These are phyloP conservation scores for Artemisia annua DNA, from an alignment of 129 eudicot species.

Conservation along the genomic window DNA sequence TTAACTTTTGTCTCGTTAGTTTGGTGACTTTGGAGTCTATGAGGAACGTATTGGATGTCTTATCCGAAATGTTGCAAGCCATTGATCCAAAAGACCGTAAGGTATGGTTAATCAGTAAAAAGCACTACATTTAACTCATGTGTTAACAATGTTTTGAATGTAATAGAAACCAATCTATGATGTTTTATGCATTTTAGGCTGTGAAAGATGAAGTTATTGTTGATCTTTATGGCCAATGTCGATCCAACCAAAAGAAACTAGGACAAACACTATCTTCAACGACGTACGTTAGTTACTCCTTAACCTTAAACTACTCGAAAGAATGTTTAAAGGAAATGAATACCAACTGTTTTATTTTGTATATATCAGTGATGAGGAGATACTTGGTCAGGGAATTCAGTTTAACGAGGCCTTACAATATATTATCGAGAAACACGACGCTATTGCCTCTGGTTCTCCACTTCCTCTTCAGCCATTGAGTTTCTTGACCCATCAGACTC, in stretches of 20 bases:
- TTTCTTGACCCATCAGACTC: constrained; percentile 20
- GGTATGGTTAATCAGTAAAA: constrained; percentile 43
- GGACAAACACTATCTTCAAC: constrained; percentile 66
- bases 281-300: constrained; percentile 36
- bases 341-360: not conserved
- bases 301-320: not conserved
- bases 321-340: not conserved
- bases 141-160: not conserved
- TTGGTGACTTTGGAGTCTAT: constrained; percentile 66
- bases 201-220: constrained; percentile 79
- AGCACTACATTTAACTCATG: not conserved
- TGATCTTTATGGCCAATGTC: constrained; percentile 84
- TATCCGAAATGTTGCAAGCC: constrained; percentile 89
- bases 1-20: constrained; percentile 37
- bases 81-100: constrained; percentile 59
- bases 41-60: constrained; percentile 65
- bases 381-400: constrained; percentile 76
- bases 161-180: too few species aligned
- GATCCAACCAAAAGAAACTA: constrained; percentile 85
- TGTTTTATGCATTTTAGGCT: constrained; percentile 39
- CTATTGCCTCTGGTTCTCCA: constrained; percentile 78
- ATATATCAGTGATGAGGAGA: constrained; percentile 75
- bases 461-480: constrained; percentile 40
- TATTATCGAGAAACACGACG: constrained; percentile 79
- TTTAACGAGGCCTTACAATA: constrained; percentile 63